phyloP scores from a whole-genome alignment of 306 rosid genomes.

The Neltuma alba region DNA sequence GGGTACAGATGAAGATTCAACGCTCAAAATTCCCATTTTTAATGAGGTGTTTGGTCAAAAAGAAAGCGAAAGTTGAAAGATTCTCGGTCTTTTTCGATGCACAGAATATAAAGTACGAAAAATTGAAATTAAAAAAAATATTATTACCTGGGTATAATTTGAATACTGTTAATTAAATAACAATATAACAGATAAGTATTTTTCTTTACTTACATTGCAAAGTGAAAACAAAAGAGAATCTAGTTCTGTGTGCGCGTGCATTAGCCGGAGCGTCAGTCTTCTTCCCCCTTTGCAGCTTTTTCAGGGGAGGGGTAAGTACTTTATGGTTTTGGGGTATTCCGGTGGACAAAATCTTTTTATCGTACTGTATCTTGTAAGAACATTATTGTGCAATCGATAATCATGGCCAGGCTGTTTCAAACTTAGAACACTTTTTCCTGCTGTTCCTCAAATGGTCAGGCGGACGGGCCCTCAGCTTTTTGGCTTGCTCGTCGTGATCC shows the following conservation, averaged over 20 bases:
- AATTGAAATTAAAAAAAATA: neutral
- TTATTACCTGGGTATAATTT: too few species aligned
- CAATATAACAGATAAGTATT: too few species aligned
- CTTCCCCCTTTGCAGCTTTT: neutral
- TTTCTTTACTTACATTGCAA: neutral
- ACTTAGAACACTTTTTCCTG: neutral
- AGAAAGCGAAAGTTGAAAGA: too few species aligned
- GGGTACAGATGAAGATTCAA: too few species aligned
- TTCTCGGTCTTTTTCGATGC: neutral
- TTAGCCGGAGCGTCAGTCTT: neutral
- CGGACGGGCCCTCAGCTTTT: neutral
- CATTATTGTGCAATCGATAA: neutral
- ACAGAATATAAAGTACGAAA: neutral
- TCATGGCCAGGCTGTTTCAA: slow-evolving; percentile 28
- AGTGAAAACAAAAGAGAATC: too few species aligned
- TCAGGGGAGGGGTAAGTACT: neutral
- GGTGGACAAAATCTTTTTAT: neutral
- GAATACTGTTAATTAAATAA: too few species aligned
- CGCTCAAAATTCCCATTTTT: neutral
- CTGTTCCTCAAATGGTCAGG: slow-evolving; percentile 10
- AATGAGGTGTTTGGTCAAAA: neutral
- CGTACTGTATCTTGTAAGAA: neutral
- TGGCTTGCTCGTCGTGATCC: neutral
- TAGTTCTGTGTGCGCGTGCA: too few species aligned
- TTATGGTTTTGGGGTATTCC: neutral